These are phyloP conservation scores for Fusarium caatingaense DNA, from an alignment of 2,329 filamentous ascomycete genomes.

Conservation along the genomic window DNA sequence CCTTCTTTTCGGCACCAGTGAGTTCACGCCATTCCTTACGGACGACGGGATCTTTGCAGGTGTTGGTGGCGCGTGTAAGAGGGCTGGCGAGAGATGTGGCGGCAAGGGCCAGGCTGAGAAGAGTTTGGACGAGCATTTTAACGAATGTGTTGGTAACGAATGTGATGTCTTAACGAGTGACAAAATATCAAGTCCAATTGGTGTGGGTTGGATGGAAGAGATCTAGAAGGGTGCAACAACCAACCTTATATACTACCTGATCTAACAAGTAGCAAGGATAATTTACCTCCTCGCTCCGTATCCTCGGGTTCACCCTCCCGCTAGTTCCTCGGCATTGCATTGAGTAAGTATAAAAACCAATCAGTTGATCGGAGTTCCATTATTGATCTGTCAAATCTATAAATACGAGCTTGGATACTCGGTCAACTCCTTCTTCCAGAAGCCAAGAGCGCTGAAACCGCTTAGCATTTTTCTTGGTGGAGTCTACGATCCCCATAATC, in stretches of 20 bases:
- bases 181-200: background rate
- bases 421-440: constrained; percentile 1
- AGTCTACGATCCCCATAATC: background rate
- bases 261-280: background rate
- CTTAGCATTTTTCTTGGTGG: background rate
- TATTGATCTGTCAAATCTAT: background rate
- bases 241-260: background rate
- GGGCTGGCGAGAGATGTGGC: background rate
- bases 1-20: constrained; percentile 4
- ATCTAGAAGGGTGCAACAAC: accelerated
- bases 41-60: constrained; percentile 4
- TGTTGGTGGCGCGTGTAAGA: background rate
- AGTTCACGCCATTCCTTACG: constrained; percentile 30
- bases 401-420: background rate
- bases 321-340: background rate
- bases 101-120: constrained; percentile 8
- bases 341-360: accelerated
- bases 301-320: background rate
- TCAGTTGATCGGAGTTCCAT: background rate
- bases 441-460: constrained; percentile 5
- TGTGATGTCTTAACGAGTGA: constrained; percentile 8
- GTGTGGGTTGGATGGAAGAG: background rate
- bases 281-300: background rate
- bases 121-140: constrained; percentile 7
- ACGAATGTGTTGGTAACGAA: constrained; percentile 8